Evolutionary conservation across 345 rosid species (phyloP).

Genomic region (Gossypium raimondii): DNA sequence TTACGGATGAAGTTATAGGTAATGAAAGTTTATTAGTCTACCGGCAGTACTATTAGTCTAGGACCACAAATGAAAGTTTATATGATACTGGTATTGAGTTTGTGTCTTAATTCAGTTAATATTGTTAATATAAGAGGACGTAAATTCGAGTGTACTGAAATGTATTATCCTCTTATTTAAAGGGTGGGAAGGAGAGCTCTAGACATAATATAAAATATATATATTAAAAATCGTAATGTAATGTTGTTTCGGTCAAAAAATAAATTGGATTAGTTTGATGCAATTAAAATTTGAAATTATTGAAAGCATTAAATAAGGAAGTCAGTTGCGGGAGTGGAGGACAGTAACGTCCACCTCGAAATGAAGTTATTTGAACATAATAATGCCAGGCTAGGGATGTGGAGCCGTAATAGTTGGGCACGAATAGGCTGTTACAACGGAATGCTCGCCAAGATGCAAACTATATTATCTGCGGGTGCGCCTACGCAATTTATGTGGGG

Average conservation of each 20-base stretch:
- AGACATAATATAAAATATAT: too few relatives aligned
- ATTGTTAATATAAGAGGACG: accelerated
- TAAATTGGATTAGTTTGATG: too few relatives aligned
- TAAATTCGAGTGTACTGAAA: accelerated
- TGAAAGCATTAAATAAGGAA: too few relatives aligned
- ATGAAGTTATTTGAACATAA: not conserved
- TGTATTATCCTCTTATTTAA: too few relatives aligned
- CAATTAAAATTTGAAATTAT: not conserved
- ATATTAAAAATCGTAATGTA: too few relatives aligned
- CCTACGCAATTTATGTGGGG: not conserved
- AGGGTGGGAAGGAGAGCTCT: accelerated
- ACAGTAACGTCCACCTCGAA: not conserved
- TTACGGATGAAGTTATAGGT: not conserved
- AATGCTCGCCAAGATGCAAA: not conserved
- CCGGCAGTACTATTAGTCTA: not conserved
- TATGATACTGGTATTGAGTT: too few relatives aligned
- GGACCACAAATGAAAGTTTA: not conserved
- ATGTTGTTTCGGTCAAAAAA: too few relatives aligned
- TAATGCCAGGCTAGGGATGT: not conserved
- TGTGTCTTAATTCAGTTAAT: too few relatives aligned
- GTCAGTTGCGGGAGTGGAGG: not conserved
- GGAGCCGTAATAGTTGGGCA: not conserved
- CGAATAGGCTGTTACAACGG: not conserved
- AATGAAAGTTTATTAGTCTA: not conserved
- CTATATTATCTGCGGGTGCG: not conserved